These are phyloP conservation scores for Pochonia chlamydosporia DNA, from an alignment of 2,329 filamentous ascomycete species.

Conservation along the genomic window DNA sequence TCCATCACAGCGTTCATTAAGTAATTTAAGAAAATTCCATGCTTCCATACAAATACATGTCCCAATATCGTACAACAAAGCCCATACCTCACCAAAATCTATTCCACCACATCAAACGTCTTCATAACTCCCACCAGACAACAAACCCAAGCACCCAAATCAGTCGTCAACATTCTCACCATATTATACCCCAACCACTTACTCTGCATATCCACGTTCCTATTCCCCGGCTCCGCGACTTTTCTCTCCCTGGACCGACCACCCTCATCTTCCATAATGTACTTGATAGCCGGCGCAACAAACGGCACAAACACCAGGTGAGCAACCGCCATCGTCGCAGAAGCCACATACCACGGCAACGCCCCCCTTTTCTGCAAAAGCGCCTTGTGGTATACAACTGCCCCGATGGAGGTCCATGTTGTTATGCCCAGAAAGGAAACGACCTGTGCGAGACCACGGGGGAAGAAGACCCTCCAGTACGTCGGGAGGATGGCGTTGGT, in stretches of 20 bases:
- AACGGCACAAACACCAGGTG: slow-evolving; percentile 28
- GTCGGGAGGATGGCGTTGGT: slow-evolving; percentile 32
- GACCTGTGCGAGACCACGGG: slow-evolving; percentile 25
- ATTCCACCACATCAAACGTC: slow-evolving; percentile 3
- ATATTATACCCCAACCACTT: slow-evolving; percentile 26
- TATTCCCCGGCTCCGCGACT: slow-evolving; percentile 11
- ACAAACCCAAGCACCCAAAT: slow-evolving; percentile 28
- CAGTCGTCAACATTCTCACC: slow-evolving; percentile 25
- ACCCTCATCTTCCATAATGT: slow-evolving; percentile 21
- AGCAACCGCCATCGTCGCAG: slow-evolving; percentile 22
- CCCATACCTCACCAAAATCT: neutral
- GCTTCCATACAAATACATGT: no score
- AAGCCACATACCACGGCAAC: slow-evolving; percentile 25
- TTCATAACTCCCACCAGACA: slow-evolving; percentile 18
- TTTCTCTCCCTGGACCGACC: slow-evolving; percentile 9
- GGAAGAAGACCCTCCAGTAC: slow-evolving; percentile 38
- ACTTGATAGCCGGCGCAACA: slow-evolving; percentile 25
- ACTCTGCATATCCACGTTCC: slow-evolving; percentile 23
- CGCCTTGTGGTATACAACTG: slow-evolving; percentile 16
- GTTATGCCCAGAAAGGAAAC: slow-evolving; percentile 29
- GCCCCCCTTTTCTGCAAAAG: slow-evolving; percentile 19
- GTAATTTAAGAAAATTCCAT: no score
- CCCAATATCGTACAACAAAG: neutral
- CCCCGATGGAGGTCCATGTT: slow-evolving; percentile 20
- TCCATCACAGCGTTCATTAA: no score